Evolutionary conservation across 768 basidiomycete genomes (phyloP).

Genomic region (Podaxis sp.): DNA sequence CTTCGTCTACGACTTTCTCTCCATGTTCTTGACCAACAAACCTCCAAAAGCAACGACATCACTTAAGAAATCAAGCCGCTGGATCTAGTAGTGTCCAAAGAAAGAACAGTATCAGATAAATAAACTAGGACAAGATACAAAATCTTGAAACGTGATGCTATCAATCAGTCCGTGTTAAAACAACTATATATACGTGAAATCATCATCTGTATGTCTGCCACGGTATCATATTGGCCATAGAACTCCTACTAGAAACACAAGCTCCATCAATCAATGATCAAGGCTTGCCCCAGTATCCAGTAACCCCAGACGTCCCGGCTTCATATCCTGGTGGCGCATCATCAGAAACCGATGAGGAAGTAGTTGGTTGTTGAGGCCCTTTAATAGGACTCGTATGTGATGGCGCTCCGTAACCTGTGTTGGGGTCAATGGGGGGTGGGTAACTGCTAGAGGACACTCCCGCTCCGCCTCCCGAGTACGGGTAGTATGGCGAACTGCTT

Average conservation of each 20-base stretch:
- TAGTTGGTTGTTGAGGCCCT: slow-evolving; percentile 39
- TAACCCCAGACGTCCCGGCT: slow-evolving; percentile 41
- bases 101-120: neutral
- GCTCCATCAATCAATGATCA: slow-evolving; percentile 12
- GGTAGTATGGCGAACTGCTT: slow-evolving; percentile 21
- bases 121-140: neutral
- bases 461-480: slow-evolving; percentile 13
- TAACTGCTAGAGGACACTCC: slow-evolving; percentile 26
- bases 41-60: slow-evolving; percentile 3
- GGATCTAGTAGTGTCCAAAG: neutral
- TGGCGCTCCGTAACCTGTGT: slow-evolving; percentile 21
- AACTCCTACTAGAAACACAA: neutral
- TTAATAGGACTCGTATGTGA: slow-evolving; percentile 37
- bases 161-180: neutral
- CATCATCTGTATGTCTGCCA: neutral
- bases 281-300: slow-evolving; percentile 55
- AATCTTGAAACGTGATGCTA: neutral
- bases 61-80: neutral
- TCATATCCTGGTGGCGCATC: slow-evolving; percentile 74
- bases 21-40: slow-evolving; percentile 38
- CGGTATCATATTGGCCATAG: too few species aligned
- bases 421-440: slow-evolving; percentile 40
- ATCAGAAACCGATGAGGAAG: slow-evolving; percentile 25
- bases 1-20: slow-evolving; percentile 66
- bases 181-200: neutral